Evolutionary conservation across 176 grass and related monocot species (phyloP).

Genomic region (bread wheat (Triticum aestivum)): DNA sequence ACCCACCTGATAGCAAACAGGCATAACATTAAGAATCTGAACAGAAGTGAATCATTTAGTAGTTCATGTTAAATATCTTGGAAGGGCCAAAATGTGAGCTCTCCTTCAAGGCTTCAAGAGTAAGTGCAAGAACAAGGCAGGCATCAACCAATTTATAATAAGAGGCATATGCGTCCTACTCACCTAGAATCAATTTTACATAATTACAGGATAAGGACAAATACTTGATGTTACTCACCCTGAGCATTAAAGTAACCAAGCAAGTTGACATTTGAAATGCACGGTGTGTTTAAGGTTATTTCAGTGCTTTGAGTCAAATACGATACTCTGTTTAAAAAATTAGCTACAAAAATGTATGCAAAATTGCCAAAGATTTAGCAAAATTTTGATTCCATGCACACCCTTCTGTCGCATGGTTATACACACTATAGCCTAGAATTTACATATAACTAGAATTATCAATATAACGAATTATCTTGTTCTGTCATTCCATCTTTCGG

Average conservation of each 20-base stretch:
- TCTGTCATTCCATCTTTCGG: not conserved
- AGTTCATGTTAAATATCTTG: not conserved
- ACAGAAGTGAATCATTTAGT: conserved; percentile 9
- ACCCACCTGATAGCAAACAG: conserved; percentile 66
- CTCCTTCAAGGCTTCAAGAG: not conserved
- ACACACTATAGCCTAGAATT: not conserved
- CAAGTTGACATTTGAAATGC: not conserved
- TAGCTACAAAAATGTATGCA: no score
- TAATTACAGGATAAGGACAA: not conserved
- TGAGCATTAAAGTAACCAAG: not conserved
- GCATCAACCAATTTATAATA: not conserved
- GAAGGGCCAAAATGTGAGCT: not conserved
- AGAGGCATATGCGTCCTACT: not conserved
- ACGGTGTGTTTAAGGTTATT: not conserved
- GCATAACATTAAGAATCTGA: not conserved
- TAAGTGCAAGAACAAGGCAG: not conserved
- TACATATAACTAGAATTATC: not conserved
- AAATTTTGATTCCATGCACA: not conserved
- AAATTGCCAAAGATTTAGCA: not conserved
- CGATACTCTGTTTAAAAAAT: no score
- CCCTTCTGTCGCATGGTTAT: not conserved
- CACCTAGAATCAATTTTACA: not conserved
- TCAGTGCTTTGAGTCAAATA: not conserved
- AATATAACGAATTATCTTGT: not conserved
- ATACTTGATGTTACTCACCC: not conserved